Base-by-base conservation (phyloP, 2,329 filamentous ascomycete species). In the Bimuria novae-zelandiae region DNA sequence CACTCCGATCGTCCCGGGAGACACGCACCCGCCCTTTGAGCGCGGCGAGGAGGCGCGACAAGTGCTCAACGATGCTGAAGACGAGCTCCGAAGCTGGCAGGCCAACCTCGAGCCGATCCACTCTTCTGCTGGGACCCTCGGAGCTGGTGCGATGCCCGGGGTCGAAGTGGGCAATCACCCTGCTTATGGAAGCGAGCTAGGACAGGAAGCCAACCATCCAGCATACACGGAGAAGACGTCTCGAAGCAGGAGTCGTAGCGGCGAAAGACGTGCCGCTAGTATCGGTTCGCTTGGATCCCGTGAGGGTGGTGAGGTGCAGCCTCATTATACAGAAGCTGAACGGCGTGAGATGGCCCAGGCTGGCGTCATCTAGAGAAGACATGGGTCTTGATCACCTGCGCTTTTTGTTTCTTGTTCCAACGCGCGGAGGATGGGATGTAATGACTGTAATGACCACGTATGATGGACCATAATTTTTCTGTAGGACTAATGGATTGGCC, bases 11-110 rank as follows among this genome's bases (percentile, higher is more conserved):
- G 88, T 96, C 0, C 93, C 93, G 1, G 94, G 94, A 42, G 91
- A 97, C 71, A 74, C 81, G 14, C 86, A 88, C 45, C 80, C 82
- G n/a, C 75, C 81, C 0, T 97, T 94, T 70, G 79, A 84, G 30
- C 77, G 87, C 52, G 79, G 77, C 7, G 78, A 82, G 11, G 85
- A 88, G 59, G 91, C 90, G 2, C 86, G 91, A 48, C 89, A 95
- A 72, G 84, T 97, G 40, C 84, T 99, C 22, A 94, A 95, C 67
- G 92, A 97, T 57, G 92, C 92, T 36, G 94, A 99, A 75, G 88
- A 90, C 49, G 90, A 96, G 63, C 84, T 99, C 56, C 85, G 87
- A 49, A 82, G 84, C 35, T 97, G 93, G 90, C 75, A 79, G 50
- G 75, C 82, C 23, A 76, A 75, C 22, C 67, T 83, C 11, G 82